phyloP scores from a whole-genome alignment of 768 basidiomycete species.

The Pilatotrama ljubarskyi region DNA sequence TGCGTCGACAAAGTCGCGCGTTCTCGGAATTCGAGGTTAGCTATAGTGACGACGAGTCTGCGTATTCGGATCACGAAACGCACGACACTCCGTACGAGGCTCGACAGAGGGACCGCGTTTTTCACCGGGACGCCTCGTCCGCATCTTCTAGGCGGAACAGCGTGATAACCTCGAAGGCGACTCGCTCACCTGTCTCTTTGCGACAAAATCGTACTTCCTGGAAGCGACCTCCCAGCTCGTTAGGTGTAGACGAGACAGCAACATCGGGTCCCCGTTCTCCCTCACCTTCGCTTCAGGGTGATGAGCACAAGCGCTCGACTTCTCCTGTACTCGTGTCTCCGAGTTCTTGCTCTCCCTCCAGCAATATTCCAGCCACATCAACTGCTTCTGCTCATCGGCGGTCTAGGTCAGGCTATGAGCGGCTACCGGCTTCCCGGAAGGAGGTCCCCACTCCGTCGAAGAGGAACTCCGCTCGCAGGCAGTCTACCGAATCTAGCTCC shows the following conservation, averaged over 20 bases:
- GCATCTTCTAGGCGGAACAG: not conserved
- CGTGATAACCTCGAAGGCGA: too few species aligned
- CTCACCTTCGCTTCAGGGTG: not conserved
- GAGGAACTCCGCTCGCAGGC: not conserved
- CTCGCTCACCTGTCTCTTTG: slow-evolving; percentile 1
- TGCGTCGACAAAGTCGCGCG: not conserved
- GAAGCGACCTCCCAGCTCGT: not conserved
- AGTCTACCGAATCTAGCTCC: not conserved
- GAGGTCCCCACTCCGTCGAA: not conserved
- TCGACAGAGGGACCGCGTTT: too few species aligned
- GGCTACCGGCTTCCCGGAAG: not conserved
- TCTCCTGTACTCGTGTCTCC: not conserved
- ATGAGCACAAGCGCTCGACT: not conserved
- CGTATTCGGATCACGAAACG: slow-evolving; percentile 14
- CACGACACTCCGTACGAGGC: not conserved
- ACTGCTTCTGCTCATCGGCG: not conserved
- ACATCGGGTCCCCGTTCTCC: not conserved
- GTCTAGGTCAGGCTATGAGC: not conserved
- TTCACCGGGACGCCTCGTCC: not conserved
- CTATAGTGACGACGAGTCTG: slow-evolving; percentile 12
- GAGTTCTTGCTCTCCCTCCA: not conserved
- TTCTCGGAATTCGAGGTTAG: not conserved
- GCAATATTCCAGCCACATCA: too few species aligned
- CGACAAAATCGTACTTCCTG: slow-evolving; percentile 3
- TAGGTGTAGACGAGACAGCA: not conserved